These are phyloP conservation scores for Scorias spongiosa DNA, from an alignment of 2,329 filamentous ascomycete species.

Conservation along the genomic window DNA sequence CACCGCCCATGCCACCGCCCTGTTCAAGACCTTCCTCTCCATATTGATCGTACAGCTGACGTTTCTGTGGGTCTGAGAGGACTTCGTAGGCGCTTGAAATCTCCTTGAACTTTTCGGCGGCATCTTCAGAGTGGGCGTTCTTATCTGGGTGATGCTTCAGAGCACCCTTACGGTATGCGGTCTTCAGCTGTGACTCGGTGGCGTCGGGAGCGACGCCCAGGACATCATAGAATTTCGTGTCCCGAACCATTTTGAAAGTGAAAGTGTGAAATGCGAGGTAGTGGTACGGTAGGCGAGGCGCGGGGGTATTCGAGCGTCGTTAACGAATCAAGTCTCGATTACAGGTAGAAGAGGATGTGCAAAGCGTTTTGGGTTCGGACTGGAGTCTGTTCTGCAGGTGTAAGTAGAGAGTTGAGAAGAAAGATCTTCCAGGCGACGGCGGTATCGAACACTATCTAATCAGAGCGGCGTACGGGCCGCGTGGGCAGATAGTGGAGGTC, in stretches of 20 bases:
- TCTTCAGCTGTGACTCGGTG: constrained; percentile 77
- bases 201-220: constrained; percentile 67
- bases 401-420: too few relatives aligned
- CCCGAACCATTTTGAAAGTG: constrained; percentile 52
- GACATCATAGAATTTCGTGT: constrained; percentile 64
- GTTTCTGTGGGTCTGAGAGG: constrained; percentile 83
- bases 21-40: constrained; percentile 86
- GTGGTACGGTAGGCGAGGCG: not conserved
- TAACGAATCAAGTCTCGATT: too few relatives aligned
- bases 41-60: constrained; percentile 88
- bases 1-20: constrained; percentile 57
- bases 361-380: too few relatives aligned
- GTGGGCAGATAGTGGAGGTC: too few relatives aligned
- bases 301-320: too few relatives aligned
- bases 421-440: too few relatives aligned
- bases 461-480: too few relatives aligned
- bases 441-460: too few relatives aligned
- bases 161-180: constrained; percentile 71
- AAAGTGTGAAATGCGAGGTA: not conserved
- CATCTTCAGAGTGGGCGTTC: constrained; percentile 83
- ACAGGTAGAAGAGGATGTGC: too few relatives aligned
- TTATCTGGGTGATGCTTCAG: constrained; percentile 88
- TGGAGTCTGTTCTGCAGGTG: too few relatives aligned
- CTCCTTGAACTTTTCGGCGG: constrained; percentile 97
- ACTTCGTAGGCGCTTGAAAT: constrained; percentile 91